phyloP scores from a whole-genome alignment of 805 yeast species.

The Tetrapisispora iriomotensis region DNA sequence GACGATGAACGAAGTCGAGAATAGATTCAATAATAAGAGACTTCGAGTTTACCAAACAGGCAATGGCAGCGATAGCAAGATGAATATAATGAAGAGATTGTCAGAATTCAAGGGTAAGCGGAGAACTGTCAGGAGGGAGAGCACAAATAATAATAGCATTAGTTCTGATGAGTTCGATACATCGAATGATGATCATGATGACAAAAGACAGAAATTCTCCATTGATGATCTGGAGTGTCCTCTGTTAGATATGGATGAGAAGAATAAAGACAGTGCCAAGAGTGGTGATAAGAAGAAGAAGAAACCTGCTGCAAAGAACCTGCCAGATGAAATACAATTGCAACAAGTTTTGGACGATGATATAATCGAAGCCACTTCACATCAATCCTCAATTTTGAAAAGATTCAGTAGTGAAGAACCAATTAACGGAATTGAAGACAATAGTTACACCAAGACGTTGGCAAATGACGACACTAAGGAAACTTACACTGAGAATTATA shows the following conservation, averaged over 20 bases:
- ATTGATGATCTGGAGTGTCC: not conserved
- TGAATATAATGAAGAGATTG: constrained; percentile 1
- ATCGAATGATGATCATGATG: not conserved
- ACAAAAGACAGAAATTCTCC: not conserved
- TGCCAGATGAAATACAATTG: not conserved
- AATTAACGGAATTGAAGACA: not conserved
- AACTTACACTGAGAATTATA: constrained; percentile 13
- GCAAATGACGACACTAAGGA: not conserved
- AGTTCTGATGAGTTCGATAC: constrained; percentile 2
- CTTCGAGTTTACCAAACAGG: not conserved
- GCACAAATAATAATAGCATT: not conserved
- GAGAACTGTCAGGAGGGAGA: not conserved
- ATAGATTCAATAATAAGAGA: not conserved
- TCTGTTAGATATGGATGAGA: not conserved
- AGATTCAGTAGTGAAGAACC: not conserved
- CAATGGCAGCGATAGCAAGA: not conserved
- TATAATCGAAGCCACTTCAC: not conserved
- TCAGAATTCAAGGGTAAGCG: not conserved
- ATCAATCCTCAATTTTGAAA: not conserved
- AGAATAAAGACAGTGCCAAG: no score
- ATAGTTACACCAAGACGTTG: not conserved
- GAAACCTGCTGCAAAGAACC: not conserved
- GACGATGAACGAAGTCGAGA: not conserved
- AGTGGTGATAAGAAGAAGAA: no score
- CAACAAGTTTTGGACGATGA: constrained; percentile 1